These are phyloP conservation scores for Diaporthe sp. DNA, from an alignment of 2,329 filamentous ascomycete species.

Conservation along the genomic window DNA sequence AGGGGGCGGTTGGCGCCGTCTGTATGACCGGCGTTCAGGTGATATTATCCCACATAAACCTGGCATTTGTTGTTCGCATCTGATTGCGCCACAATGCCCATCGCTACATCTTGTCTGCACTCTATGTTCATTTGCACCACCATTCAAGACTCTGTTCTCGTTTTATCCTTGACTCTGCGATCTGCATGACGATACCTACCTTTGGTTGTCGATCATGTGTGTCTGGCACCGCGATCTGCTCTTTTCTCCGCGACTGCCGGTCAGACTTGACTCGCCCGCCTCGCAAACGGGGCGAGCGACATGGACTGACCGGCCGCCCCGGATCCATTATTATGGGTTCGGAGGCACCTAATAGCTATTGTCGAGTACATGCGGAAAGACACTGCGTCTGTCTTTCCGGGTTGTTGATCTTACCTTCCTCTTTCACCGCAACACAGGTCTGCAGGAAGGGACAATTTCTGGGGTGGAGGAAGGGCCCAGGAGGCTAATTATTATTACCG, in stretches of 20 bases:
- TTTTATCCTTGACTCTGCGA: constrained; percentile 61
- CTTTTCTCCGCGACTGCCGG: constrained; percentile 41
- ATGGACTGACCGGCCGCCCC: constrained; percentile 46
- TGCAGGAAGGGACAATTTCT: constrained; percentile 43
- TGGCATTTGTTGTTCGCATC: constrained; percentile 28
- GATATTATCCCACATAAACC: constrained; percentile 38
- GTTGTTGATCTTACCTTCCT: constrained; percentile 27
- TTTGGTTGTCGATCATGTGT: constrained; percentile 68
- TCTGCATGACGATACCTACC: constrained; percentile 70
- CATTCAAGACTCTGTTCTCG: constrained; percentile 38
- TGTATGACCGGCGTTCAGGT: constrained; percentile 37
- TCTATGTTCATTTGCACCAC: constrained; percentile 37
- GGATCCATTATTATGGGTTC: constrained; percentile 49
- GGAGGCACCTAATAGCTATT: constrained; percentile 43
- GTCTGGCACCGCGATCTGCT: constrained; percentile 73
- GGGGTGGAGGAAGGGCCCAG: constrained; percentile 46
- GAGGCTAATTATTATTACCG: constrained; percentile 45
- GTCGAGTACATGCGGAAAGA: constrained; percentile 39
- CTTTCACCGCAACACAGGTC: constrained; percentile 35
- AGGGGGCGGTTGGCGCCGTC: constrained; percentile 53
- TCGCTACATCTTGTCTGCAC: constrained; percentile 32
- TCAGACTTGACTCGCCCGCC: constrained; percentile 49
- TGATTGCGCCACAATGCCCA: constrained; percentile 21
- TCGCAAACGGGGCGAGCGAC: constrained; percentile 19
- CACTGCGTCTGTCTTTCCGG: constrained; percentile 11